These are phyloP conservation scores for Exophiala phaeomuriformis DNA, from an alignment of 2,329 filamentous ascomycete genomes.

Conservation along the genomic window DNA sequence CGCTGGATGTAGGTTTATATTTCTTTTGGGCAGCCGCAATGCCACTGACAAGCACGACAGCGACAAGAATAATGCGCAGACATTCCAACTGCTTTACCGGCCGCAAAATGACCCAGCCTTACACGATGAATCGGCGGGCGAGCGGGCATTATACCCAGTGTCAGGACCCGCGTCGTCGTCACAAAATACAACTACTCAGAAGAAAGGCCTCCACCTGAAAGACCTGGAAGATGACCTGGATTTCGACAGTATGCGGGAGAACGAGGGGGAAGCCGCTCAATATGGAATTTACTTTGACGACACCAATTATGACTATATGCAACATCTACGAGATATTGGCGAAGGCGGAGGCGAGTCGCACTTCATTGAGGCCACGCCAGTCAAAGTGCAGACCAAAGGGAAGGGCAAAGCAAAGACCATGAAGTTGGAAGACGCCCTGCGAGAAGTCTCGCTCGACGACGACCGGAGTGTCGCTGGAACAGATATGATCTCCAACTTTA, in stretches of 20 bases:
- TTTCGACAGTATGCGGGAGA: slow-evolving; percentile 61
- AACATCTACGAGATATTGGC: slow-evolving; percentile 88
- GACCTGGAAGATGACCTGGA: slow-evolving; percentile 73
- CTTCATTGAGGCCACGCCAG: slow-evolving; percentile 64
- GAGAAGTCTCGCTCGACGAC: slow-evolving; percentile 47
- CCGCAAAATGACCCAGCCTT: slow-evolving; percentile 96
- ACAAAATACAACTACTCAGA: slow-evolving; percentile 25
- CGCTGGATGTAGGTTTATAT: slow-evolving; percentile 59
- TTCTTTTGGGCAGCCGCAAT: background rate
- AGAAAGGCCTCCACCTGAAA: slow-evolving; percentile 54
- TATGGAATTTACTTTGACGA: slow-evolving; percentile 94
- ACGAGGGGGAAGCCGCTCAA: slow-evolving; percentile 93
- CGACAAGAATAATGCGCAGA: slow-evolving; percentile 86
- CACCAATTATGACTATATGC: slow-evolving; percentile 97
- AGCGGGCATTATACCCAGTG: slow-evolving; percentile 78
- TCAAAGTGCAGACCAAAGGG: slow-evolving; percentile 53
- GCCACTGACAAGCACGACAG: slow-evolving; percentile 39
- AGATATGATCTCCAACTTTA: slow-evolving; percentile 56
- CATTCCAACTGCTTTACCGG: slow-evolving; percentile 90
- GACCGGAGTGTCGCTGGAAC: slow-evolving; percentile 42
- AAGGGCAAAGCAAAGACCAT: slow-evolving; percentile 64
- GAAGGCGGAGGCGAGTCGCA: slow-evolving; percentile 62
- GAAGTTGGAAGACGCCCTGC: slow-evolving; percentile 79
- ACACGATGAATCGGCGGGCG: slow-evolving; percentile 79
- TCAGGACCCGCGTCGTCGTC: slow-evolving; percentile 31